These are phyloP conservation scores for Nothophaeocryptopus gaeumannii DNA, from an alignment of 2,329 filamentous ascomycete species.

Conservation along the genomic window DNA sequence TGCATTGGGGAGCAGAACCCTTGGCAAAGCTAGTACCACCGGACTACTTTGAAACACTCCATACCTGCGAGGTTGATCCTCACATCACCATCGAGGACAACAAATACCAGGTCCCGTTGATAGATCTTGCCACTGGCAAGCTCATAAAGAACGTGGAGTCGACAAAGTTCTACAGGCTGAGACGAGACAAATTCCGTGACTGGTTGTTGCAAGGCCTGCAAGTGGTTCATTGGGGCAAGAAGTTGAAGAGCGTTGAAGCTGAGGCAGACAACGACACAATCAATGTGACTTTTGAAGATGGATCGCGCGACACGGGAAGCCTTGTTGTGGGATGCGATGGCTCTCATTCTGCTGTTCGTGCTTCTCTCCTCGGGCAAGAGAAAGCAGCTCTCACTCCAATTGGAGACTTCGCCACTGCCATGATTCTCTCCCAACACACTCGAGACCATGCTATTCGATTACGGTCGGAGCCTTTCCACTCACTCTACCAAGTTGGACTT, in stretches of 20 bases:
- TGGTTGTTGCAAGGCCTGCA: slow-evolving; percentile 10
- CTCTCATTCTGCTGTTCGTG: slow-evolving; percentile 22
- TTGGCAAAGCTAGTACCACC: slow-evolving; percentile 8
- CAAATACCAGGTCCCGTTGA: slow-evolving; percentile 9
- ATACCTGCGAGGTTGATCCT: slow-evolving; percentile 9
- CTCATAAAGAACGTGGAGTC: slow-evolving; percentile 5
- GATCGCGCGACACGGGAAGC: slow-evolving; percentile 15
- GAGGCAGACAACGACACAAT: slow-evolving; percentile 13
- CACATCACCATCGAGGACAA: background rate
- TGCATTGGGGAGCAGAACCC: slow-evolving; percentile 14
- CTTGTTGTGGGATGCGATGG: slow-evolving; percentile 28
- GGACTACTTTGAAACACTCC: background rate
- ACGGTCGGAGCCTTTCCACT: slow-evolving; percentile 11
- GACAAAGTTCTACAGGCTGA: slow-evolving; percentile 10
- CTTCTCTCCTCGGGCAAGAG: slow-evolving; percentile 12
- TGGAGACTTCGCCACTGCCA: slow-evolving; percentile 17
- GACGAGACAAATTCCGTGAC: slow-evolving; percentile 14
- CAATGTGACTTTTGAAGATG: slow-evolving; percentile 21
- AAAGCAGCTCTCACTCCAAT: slow-evolving; percentile 4
- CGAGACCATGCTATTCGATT: slow-evolving; percentile 12
- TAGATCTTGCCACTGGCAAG: slow-evolving; percentile 9
- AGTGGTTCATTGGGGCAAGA: slow-evolving; percentile 18
- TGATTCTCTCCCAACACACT: slow-evolving; percentile 17
- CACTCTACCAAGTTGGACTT: slow-evolving; percentile 15
- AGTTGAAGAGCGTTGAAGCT: slow-evolving; percentile 7